These are phyloP conservation scores for Ashbya aceris DNA, from an alignment of 1,139 yeast species.

Conservation along the genomic window DNA sequence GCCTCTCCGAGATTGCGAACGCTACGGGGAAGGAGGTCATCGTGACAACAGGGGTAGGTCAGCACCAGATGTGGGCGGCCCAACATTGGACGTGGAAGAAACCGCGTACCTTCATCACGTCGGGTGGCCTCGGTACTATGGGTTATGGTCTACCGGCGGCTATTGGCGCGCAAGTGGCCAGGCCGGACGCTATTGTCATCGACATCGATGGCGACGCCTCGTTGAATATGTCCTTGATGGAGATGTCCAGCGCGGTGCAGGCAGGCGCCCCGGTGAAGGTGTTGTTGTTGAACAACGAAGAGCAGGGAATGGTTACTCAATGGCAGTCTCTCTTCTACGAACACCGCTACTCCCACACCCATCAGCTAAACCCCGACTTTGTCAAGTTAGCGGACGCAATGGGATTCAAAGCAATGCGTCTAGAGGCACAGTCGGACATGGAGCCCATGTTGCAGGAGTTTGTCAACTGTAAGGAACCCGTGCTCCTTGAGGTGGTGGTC, in stretches of 20 bases:
- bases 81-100: conserved; percentile 90
- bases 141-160: conserved; percentile 97
- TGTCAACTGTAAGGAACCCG: conserved; percentile 74
- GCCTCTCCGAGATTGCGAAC: conserved; percentile 64
- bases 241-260: conserved; percentile 89
- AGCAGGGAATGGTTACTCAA: conserved; percentile 99
- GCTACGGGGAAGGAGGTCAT: conserved; percentile 63
- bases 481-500: conserved; percentile 79
- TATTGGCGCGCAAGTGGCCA: conserved; percentile 95
- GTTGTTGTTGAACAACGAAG: conserved; percentile 87
- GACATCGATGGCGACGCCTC: conserved; percentile 99
- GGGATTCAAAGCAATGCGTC: conserved; percentile 80
- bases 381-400: conserved; percentile 88
- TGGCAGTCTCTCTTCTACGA: conserved; percentile 98
- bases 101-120: conserved; percentile 88
- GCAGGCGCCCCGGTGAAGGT: conserved; percentile 85
- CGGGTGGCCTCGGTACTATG: conserved; percentile 99
- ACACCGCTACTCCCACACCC: conserved; percentile 93
- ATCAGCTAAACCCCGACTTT: conserved; percentile 89
- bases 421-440: conserved; percentile 58
- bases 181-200: conserved; percentile 87
- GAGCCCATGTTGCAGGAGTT: conserved; percentile 57
- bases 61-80: conserved; percentile 99
- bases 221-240: conserved; percentile 92
- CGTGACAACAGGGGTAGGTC: conserved; percentile 97